Percentiles rank a stretch among this genome's conserved stretches.
Conservation (phyloP, 106 monocot genomes). For the Allium cepa region DNA sequence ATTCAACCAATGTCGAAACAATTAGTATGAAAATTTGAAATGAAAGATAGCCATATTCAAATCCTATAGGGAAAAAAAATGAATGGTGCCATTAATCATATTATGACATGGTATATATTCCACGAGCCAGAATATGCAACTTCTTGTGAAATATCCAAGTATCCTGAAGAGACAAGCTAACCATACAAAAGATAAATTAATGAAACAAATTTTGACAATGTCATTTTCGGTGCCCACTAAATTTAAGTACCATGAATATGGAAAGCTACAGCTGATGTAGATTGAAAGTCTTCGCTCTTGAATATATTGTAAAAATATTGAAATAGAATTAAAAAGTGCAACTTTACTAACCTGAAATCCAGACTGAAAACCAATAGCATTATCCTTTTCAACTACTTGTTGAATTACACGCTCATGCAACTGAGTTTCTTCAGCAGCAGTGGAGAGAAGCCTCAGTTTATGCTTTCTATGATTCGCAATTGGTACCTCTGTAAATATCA, state of each 20-base stretch:
- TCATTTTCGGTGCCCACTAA: not conserved
- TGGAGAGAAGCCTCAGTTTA: slow-evolving; percentile 24
- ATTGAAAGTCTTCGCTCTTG: too few species aligned
- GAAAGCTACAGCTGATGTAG: too few species aligned
- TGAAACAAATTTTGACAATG: not conserved
- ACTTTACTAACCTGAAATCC: slow-evolving; percentile 1
- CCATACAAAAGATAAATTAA: not conserved
- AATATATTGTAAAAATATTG: too few species aligned
- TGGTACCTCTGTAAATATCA: slow-evolving; percentile 18
- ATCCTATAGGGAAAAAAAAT: not conserved
- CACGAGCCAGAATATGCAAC: not conserved
- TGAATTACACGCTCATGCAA: slow-evolving; percentile 10
- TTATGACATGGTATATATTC: not conserved
- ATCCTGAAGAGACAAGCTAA: not conserved
- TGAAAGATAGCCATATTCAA: not conserved
- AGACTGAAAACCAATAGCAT: not conserved
- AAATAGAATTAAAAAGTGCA: too few species aligned
- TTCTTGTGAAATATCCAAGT: not conserved
- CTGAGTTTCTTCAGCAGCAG: not conserved
- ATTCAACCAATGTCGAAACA: not conserved
- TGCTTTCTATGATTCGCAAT: slow-evolving; percentile 17
- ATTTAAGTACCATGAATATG: not conserved
- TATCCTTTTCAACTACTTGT: slow-evolving; percentile 6
- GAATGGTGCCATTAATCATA: not conserved
- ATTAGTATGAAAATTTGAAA: not conserved